These are phyloP conservation scores for Alternaria hordeiaustralica DNA, from an alignment of 2,329 filamentous ascomycete species.

Conservation along the genomic window DNA sequence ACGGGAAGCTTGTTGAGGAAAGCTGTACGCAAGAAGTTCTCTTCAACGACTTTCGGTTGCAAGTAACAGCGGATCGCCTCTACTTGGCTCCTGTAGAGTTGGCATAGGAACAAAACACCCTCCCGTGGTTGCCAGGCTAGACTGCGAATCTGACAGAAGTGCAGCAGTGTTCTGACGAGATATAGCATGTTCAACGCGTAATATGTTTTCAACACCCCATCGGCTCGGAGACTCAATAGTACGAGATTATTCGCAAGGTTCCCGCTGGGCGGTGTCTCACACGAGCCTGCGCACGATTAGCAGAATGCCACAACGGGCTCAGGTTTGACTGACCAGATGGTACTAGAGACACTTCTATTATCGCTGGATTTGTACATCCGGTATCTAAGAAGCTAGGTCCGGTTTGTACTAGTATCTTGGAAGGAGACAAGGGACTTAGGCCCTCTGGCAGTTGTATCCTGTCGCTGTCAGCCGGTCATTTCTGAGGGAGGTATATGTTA, in stretches of 20 bases:
- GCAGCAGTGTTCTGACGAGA: constrained; percentile 34
- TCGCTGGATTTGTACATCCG: constrained; percentile 32
- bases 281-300: constrained; percentile 29
- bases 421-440: constrained; percentile 40
- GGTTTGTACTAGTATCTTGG: constrained; percentile 40
- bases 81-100: constrained; percentile 32
- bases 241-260: constrained; percentile 32
- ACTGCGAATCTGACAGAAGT: constrained; percentile 32
- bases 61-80: constrained; percentile 31
- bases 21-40: constrained; percentile 35
- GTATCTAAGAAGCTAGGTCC: constrained; percentile 40
- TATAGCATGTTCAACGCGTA: constrained; percentile 41
- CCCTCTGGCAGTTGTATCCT: constrained; percentile 37
- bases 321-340: constrained; percentile 32
- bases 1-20: constrained; percentile 30
- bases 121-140: constrained; percentile 39
- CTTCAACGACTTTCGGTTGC: constrained; percentile 28
- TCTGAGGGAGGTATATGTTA: neutral
- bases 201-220: constrained; percentile 32
- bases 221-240: constrained; percentile 30
- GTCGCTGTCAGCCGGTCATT: constrained; percentile 16
- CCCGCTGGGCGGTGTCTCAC: constrained; percentile 37
- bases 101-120: constrained; percentile 40
- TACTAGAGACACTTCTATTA: constrained; percentile 40
- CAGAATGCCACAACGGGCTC: too few relatives aligned